Evolutionary conservation across 345 rosid species (phyloP).

Genomic region (Brassica cretica): DNA sequence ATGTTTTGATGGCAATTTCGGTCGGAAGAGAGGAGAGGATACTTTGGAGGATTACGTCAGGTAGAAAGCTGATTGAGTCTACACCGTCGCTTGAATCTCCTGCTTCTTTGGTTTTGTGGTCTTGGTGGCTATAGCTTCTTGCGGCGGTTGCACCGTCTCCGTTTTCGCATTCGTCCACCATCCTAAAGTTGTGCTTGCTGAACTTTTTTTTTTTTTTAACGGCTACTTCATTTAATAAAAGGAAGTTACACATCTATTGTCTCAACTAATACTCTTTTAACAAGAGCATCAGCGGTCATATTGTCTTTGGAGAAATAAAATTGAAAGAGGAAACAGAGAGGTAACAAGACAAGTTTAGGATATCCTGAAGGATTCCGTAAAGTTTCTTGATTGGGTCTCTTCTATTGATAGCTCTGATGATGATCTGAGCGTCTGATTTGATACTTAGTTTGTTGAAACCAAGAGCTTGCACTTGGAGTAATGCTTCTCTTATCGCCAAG

Average conservation of each 20-base stretch:
- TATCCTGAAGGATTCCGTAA: neutral
- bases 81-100: neutral
- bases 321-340: neutral
- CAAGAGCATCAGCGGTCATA: neutral
- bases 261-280: neutral
- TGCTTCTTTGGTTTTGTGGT: neutral
- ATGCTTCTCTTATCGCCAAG: neutral
- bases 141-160: neutral
- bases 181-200: too few relatives aligned
- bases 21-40: slow-evolving; percentile 4
- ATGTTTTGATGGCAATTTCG: neutral
- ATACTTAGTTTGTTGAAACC: neutral
- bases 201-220: too few relatives aligned
- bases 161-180: neutral
- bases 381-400: neutral
- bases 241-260: neutral
- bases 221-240: too few relatives aligned
- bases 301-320: neutral
- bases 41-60: neutral
- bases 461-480: neutral
- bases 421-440: neutral
- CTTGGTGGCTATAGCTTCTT: neutral
- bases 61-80: slow-evolving; percentile 2
- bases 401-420: neutral
- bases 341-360: neutral